Conservation (phyloP, 768 basidiomycete genomes). For the Phaffia tasmanica region DNA sequence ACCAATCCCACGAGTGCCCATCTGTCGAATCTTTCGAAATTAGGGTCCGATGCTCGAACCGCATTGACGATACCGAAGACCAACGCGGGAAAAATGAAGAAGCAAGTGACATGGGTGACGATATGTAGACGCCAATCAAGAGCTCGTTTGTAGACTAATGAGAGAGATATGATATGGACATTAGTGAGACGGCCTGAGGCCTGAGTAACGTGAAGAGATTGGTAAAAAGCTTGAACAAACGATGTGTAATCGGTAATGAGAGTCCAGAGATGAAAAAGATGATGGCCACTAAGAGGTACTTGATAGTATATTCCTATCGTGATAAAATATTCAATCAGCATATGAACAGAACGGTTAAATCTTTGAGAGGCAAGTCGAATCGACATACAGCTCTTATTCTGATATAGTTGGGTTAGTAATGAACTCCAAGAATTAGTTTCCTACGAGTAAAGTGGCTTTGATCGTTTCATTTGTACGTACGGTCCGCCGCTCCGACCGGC, state of each 20-base stretch:
- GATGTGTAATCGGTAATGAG: slow-evolving; percentile 28
- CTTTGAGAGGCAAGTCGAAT: too few relatives aligned
- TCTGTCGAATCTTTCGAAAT: slow-evolving; percentile 27
- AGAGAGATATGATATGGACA: neutral
- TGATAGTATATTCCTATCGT: slow-evolving; percentile 30
- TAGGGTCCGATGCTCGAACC: slow-evolving; percentile 30
- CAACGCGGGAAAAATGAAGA: slow-evolving; percentile 34
- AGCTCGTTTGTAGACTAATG: slow-evolving; percentile 23
- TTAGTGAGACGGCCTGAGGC: neutral
- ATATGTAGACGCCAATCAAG: slow-evolving; percentile 33
- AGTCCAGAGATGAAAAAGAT: slow-evolving; percentile 36
- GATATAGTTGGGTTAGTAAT: too few relatives aligned
- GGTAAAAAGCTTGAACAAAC: neutral
- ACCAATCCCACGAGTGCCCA: slow-evolving; percentile 33
- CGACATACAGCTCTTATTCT: too few relatives aligned
- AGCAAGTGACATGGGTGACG: slow-evolving; percentile 33
- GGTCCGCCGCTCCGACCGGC: slow-evolving; percentile 32
- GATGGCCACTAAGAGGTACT: slow-evolving; percentile 33
- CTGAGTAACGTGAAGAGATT: neutral
- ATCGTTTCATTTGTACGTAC: too few relatives aligned
- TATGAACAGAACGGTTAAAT: too few relatives aligned
- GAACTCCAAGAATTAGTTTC: too few relatives aligned
- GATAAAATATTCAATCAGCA: neutral
- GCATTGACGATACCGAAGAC: slow-evolving; percentile 32
- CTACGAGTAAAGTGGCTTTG: too few relatives aligned